Percentiles rank a stretch among this genome's conserved stretches.
Evolutionary conservation across 257 asterid genomes (phyloP).

Genomic region (Solanum piurae): DNA sequence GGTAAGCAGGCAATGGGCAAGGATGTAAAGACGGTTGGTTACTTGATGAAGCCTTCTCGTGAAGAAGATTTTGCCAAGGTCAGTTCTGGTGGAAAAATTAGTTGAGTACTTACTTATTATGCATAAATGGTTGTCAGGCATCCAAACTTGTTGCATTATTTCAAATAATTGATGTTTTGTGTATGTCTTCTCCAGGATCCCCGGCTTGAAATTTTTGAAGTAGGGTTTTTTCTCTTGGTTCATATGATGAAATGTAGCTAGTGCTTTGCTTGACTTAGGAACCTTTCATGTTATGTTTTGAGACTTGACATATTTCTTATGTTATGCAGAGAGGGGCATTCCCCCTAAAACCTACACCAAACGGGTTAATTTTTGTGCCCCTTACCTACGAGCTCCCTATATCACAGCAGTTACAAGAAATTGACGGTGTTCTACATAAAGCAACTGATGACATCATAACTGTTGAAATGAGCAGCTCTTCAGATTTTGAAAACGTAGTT

Average conservation of each 20-base stretch:
- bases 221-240: not conserved
- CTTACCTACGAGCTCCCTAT: conserved; percentile 56
- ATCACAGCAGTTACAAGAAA: conserved; percentile 61
- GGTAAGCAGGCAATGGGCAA: conserved; percentile 40
- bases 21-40: conserved; percentile 56
- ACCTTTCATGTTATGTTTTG: not conserved
- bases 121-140: not conserved
- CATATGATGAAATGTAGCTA: not conserved
- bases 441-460: conserved; percentile 90
- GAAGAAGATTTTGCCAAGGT: conserved; percentile 97
- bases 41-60: conserved; percentile 92
- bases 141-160: not conserved
- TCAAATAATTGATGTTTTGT: not conserved
- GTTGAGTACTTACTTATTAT: not conserved
- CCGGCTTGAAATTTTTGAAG: not conserved
- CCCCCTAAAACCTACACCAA: conserved; percentile 63
- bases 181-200: not conserved
- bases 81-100: not conserved
- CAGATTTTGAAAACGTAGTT: conserved; percentile 33
- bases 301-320: not conserved
- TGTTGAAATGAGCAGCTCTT: conserved; percentile 57
- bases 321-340: conserved; percentile 92
- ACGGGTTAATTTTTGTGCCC: conserved; percentile 80
- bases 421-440: conserved; percentile 83
- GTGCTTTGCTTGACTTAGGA: not conserved